These are phyloP conservation scores for Nothophytophthora sp. DNA, from an alignment of 352 stramenopile genomes.

Conservation along the genomic window DNA sequence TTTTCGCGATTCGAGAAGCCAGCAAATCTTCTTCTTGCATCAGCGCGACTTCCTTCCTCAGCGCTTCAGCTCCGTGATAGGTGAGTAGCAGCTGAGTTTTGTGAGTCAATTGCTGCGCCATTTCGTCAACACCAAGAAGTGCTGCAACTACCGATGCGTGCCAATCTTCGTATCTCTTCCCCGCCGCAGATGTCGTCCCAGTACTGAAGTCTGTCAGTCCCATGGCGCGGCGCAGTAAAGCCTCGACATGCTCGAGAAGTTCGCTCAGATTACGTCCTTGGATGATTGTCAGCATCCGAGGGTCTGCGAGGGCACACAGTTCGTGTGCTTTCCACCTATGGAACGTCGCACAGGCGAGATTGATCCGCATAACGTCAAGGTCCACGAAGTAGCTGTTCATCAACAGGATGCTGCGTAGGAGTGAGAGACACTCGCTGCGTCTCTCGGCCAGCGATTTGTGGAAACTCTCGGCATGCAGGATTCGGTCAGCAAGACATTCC, in stretches of 20 bases:
- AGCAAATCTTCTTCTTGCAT: constrained; percentile 47
- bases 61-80: constrained; percentile 28
- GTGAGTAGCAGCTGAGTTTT: constrained; percentile 37
- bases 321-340: constrained; percentile 35
- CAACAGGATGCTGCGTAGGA: constrained; percentile 46
- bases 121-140: constrained; percentile 26
- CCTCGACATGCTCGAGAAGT: constrained; percentile 33
- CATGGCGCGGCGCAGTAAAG: constrained; percentile 36
- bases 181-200: constrained; percentile 22
- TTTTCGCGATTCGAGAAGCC: constrained; percentile 18
- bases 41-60: constrained; percentile 28
- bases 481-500: constrained; percentile 26
- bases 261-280: constrained; percentile 39
- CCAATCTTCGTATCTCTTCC: constrained; percentile 60
- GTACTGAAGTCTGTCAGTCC: constrained; percentile 52
- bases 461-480: constrained; percentile 31
- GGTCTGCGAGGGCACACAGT: constrained; percentile 36
- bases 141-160: constrained; percentile 32
- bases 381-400: constrained; percentile 64
- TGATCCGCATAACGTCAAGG: constrained; percentile 54
- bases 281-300: constrained; percentile 36
- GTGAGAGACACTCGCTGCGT: constrained; percentile 41
- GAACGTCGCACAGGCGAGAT: constrained; percentile 31
- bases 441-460: constrained; percentile 44
- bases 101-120: constrained; percentile 33